Base-by-base conservation (phyloP, 257 asterid genomes). In the Lycium ferocissimum region DNA sequence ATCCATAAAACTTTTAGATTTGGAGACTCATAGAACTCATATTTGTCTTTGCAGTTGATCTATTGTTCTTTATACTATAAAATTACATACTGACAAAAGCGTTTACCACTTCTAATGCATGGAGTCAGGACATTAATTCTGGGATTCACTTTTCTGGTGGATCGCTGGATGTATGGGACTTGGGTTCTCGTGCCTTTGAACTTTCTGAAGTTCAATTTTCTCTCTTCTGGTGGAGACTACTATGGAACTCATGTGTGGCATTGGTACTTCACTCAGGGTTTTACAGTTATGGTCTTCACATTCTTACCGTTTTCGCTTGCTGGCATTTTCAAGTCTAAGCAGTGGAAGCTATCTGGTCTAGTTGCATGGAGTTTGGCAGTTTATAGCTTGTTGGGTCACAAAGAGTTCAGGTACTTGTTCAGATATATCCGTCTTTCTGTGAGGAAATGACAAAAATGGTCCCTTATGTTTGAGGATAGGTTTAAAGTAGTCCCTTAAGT, bases 171-270 rank as follows among this genome's bases (percentile, higher is more conserved):
- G 86, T 96, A 96, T 18, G 99, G 97, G 43, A 91, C 97, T 20
- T 95, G 99, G 99, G 93, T 93, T 87, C 73, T 93, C 12, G 99
- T 91, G 86, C 98, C 99, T 85, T 90, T 95, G 61, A 96, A 96
- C 90, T 97, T 97, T 92, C 89, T 97, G 38, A 92, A 92, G 89
- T 97, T 97, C 92, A 97, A 95, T 89, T 92, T 97, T 91, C 88
- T 97, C 67, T 93, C 99, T 53, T 92, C 99, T 57, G 99, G 99
- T 35, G 99, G 98, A 69, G 99, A 95, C 89, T 95, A 95, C 89
- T 95, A 97, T 84, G 99, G 99, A 85, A 97, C 99, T 94, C 99
- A 95, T 89, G 92, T 95, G 79, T 97, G 99, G 99, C 99, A 97
- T 88, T 97, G 99, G 99, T 97, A 97, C 91, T 85, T 95, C 83